phyloP scores from a whole-genome alignment of 176 grass and related monocot species.

The Echinochloa phyllopogon region DNA sequence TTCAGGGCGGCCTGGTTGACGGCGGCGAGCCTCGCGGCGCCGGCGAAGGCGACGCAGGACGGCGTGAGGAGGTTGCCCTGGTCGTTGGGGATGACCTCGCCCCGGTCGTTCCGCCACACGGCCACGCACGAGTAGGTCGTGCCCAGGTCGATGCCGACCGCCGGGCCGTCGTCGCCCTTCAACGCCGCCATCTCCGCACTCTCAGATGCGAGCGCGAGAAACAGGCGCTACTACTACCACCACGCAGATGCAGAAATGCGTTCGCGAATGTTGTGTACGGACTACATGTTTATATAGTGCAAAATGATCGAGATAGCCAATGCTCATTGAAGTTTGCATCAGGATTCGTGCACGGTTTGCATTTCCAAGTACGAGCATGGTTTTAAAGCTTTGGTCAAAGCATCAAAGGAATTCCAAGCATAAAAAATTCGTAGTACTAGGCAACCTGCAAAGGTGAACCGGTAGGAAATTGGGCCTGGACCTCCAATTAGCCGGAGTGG shows the following conservation, averaged over 20 bases:
- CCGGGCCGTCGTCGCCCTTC: neutral
- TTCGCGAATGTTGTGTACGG: no score
- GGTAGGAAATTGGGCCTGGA: no score
- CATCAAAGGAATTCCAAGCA: no score
- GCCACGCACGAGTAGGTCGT: conserved; percentile 38
- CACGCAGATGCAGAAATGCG: no score
- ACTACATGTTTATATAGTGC: neutral
- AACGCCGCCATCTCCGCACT: no score
- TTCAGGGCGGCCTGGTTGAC: conserved; percentile 59
- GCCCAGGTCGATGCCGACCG: conserved; percentile 30
- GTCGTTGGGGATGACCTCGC: conserved; percentile 50
- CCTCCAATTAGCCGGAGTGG: no score
- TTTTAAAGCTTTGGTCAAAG: neutral
- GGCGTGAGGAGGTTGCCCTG: conserved; percentile 71
- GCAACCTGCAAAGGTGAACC: no score
- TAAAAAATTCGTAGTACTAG: no score
- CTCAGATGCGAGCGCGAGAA: no score
- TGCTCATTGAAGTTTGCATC: neutral
- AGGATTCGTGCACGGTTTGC: neutral
- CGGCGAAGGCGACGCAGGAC: conserved; percentile 75
- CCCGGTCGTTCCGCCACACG: conserved; percentile 11
- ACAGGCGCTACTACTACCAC: no score
- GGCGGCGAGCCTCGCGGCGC: conserved; percentile 50
- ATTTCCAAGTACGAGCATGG: neutral
- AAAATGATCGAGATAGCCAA: no score